phyloP scores from a whole-genome alignment of 169 alveolate species.

The Cryptosporidium sp. region DNA sequence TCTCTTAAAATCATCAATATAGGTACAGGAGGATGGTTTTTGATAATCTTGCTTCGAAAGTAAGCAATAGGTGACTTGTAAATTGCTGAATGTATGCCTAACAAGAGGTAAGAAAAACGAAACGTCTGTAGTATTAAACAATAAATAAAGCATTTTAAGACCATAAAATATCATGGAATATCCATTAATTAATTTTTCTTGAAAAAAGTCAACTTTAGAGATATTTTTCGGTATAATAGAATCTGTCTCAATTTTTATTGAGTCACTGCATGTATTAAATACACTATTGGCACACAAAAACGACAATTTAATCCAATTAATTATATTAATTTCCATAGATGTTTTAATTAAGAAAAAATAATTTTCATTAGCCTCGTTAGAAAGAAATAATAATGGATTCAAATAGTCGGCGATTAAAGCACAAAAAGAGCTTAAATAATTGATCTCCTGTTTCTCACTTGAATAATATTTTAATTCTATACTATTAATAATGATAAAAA shows the following conservation, averaged over 20 bases:
- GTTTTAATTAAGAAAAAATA: neutral
- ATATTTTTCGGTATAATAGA: slow-evolving; percentile 35
- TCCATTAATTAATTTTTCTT: slow-evolving; percentile 27
- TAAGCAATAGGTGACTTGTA: slow-evolving; percentile 10
- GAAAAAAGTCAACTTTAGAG: slow-evolving; percentile 1
- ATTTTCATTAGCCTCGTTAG: neutral
- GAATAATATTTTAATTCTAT: slow-evolving; percentile 38
- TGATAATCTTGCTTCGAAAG: slow-evolving; percentile 26
- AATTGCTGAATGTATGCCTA: slow-evolving; percentile 4
- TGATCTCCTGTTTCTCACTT: slow-evolving; percentile 1
- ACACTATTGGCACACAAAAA: slow-evolving; percentile 26
- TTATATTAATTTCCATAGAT: slow-evolving; percentile 21
- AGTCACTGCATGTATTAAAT: neutral
- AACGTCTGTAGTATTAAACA: slow-evolving; percentile 1
- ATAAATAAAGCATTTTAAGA: slow-evolving; percentile 13
- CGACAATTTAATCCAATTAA: slow-evolving; percentile 28
- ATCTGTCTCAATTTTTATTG: slow-evolving; percentile 7
- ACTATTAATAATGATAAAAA: slow-evolving; percentile 16
- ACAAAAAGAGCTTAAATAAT: slow-evolving; percentile 31
- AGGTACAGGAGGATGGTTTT: neutral
- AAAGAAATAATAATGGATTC: neutral
- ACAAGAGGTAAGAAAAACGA: slow-evolving; percentile 3
- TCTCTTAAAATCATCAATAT: neutral
- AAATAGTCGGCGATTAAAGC: slow-evolving; percentile 16
- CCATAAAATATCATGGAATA: slow-evolving; percentile 16